Evolutionary conservation across 2,329 filamentous ascomycete species (phyloP), one percentile per base, ranked within the genome.

Genomic region (Hypomyces rosellus): DNA sequence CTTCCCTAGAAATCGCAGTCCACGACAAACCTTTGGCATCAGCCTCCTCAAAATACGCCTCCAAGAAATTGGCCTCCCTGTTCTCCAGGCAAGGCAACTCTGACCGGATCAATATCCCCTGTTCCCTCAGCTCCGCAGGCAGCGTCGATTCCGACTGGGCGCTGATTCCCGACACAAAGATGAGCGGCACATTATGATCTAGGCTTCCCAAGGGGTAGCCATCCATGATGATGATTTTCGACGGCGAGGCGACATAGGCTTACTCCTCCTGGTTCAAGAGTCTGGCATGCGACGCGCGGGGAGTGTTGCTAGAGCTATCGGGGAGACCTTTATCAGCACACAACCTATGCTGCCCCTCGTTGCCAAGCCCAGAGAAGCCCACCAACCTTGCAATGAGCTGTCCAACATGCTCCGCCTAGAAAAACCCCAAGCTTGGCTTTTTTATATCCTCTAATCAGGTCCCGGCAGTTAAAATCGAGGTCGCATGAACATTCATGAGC

Each of bases 131-230:
- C 47, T 75, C 74, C 43, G 71, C 71, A 57, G 77, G 69, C 45
- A 73, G 59, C 48, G 69, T 62, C 52, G 73, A 66, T 57, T 73
- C 63, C 57, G 74, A 57, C 22, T 64, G 60, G 68, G 70, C 41
- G 64, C 64, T 63, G 70, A 96, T 77, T 12, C 92, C 93, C 36
- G 89, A 89, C 34, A 95, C 79, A 43, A 95, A 74, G 54, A 97
- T 72, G 51, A 96, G 78, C 34, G 92, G 92, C 61, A 95, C 78
- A 70, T 93, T 95, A 70, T 93, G 90, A 65, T 85, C 82, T 67
- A 95, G 76, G 73, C 91, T 95, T 68, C 85, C 86, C 52, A 73
- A 67, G 49, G 88, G 86, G 70, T 89, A 92, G 61, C 80, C 87
- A 69, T 93, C 86, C 88, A 93, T 93, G 55, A 59, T 63, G 54